Evolutionary conservation across 2,329 filamentous ascomycete genomes (phyloP).

Genomic region (Chaetomiaceae sp.): DNA sequence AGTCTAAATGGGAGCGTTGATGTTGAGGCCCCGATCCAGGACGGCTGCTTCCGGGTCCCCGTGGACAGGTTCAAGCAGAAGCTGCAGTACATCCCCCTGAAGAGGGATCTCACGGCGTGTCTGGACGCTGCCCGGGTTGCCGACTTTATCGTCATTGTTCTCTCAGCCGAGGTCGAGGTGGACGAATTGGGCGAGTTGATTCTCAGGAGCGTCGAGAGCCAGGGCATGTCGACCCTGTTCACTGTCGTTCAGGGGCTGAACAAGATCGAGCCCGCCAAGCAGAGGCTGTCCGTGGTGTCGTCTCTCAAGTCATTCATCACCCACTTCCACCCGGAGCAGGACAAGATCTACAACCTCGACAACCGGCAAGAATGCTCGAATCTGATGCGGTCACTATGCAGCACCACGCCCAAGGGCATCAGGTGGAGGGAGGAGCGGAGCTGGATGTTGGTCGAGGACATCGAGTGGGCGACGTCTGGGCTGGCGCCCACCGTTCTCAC

Average conservation of each 20-base stretch:
- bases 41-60: conserved; percentile 56
- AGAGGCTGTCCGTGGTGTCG: conserved; percentile 66
- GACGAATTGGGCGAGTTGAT: conserved; percentile 81
- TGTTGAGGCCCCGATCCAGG: conserved; percentile 59
- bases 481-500: conserved; percentile 68
- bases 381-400: conserved; percentile 85
- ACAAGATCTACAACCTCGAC: conserved; percentile 86
- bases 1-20: conserved; percentile 76
- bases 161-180: conserved; percentile 79
- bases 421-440: conserved; percentile 91
- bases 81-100: conserved; percentile 74
- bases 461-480: conserved; percentile 62
- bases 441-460: conserved; percentile 87
- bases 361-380: conserved; percentile 88
- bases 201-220: conserved; percentile 80
- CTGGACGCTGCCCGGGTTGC: conserved; percentile 83
- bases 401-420: conserved; percentile 87
- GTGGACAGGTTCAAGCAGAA: conserved; percentile 95
- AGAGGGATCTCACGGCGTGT: conserved; percentile 68
- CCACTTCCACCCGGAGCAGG: conserved; percentile 88
- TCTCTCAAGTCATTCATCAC: conserved; percentile 90
- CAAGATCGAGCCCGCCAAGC: conserved; percentile 72
- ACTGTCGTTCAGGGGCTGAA: conserved; percentile 78
- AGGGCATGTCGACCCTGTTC: conserved; percentile 90
- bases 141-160: conserved; percentile 83